Conservation (phyloP, 371 early-diverging fungal genomes). For the Mortierella sp. region DNA sequence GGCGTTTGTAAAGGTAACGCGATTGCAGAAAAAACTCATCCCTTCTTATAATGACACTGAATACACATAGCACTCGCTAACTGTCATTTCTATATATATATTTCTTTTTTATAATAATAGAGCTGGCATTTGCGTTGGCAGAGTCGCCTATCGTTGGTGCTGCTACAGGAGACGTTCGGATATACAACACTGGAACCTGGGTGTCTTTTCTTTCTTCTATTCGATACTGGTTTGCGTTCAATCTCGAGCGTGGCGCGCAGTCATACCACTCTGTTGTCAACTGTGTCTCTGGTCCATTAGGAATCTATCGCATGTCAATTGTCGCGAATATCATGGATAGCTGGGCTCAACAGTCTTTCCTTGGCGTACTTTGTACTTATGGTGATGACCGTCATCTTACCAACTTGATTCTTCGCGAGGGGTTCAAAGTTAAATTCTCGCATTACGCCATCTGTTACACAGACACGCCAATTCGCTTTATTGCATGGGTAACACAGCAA, state of each 20-base stretch:
- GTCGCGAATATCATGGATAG: slow-evolving; percentile 67
- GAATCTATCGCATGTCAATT: slow-evolving; percentile 68
- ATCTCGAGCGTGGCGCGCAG: slow-evolving; percentile 76
- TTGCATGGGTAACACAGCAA: slow-evolving; percentile 77
- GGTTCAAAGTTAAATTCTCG: slow-evolving; percentile 70
- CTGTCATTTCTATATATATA: neutral
- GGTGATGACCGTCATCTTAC: slow-evolving; percentile 79
- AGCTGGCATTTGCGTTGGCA: slow-evolving; percentile 65
- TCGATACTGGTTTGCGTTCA: slow-evolving; percentile 80
- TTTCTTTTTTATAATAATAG: slow-evolving; percentile 28
- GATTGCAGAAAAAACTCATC: neutral
- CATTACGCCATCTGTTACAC: slow-evolving; percentile 75
- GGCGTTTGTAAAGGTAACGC: slow-evolving; percentile 56
- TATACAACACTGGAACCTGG: slow-evolving; percentile 68
- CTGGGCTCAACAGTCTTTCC: slow-evolving; percentile 71
- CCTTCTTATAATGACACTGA: too few species aligned
- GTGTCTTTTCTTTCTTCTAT: slow-evolving; percentile 73
- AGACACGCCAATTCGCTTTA: slow-evolving; percentile 68
- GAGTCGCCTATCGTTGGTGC: slow-evolving; percentile 70
- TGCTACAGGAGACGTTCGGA: slow-evolving; percentile 74
- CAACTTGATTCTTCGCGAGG: slow-evolving; percentile 66
- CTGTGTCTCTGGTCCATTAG: slow-evolving; percentile 80
- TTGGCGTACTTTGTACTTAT: slow-evolving; percentile 74
- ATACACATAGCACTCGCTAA: too few species aligned
- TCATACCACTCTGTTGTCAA: slow-evolving; percentile 72